Conservation (phyloP, 2,329 filamentous ascomycete genomes). For the Botryotinia convoluta region DNA sequence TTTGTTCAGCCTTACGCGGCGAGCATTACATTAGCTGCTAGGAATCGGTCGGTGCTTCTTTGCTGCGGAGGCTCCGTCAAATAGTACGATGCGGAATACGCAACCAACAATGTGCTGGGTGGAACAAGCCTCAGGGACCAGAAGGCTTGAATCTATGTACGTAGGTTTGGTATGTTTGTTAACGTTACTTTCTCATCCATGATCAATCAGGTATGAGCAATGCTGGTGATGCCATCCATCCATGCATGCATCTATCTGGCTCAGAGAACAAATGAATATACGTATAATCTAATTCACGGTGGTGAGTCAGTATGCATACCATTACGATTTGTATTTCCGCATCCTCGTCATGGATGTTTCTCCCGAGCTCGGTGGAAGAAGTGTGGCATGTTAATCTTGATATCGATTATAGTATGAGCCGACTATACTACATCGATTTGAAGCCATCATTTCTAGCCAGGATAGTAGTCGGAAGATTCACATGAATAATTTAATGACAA, state of each 20-base stretch:
- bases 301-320: not conserved
- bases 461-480: not conserved
- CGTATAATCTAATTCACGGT: not conserved
- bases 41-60: not conserved
- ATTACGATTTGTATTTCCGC: not conserved
- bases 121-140: constrained; percentile 7
- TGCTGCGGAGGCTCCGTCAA: not conserved
- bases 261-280: not conserved
- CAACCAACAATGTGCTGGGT: not conserved
- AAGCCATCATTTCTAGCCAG: not conserved
- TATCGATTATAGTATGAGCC: not conserved
- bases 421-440: not conserved
- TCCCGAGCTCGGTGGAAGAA: not conserved
- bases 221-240: not conserved
- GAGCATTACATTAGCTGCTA: not conserved
- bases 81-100: not conserved
- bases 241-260: not conserved
- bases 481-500: not conserved
- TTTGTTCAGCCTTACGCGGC: constrained; percentile 12
- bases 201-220: not conserved
- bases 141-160: constrained; percentile 5
- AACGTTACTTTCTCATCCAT: constrained; percentile 18
- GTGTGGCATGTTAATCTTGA: not conserved
- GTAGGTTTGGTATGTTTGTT: constrained; percentile 7
- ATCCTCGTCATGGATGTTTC: not conserved